Conservation (phyloP, 78 protist species). For the Dictyostelium firmibasis region DNA sequence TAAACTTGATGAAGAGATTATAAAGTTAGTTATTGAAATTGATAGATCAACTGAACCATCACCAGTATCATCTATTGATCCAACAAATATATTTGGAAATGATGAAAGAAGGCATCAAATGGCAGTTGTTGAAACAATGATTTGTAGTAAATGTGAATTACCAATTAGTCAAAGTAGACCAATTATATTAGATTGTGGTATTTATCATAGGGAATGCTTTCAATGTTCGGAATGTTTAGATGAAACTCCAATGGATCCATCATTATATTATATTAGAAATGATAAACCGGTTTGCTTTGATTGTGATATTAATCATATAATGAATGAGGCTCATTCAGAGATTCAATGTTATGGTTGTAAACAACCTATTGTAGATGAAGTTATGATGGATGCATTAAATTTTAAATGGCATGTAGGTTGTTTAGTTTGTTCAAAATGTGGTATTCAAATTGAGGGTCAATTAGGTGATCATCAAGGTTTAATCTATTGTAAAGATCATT, state of each 20-base stretch:
- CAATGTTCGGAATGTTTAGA: conserved; percentile 24
- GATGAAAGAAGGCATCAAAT: background rate
- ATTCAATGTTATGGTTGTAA: conserved; percentile 52
- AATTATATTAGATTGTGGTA: conserved; percentile 45
- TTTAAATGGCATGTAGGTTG: conserved; percentile 67
- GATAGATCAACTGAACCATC: background rate
- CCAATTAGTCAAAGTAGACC: conserved; percentile 19
- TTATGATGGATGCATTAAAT: conserved; percentile 74
- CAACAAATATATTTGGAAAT: background rate
- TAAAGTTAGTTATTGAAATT: background rate
- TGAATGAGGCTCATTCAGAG: background rate
- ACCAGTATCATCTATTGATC: background rate
- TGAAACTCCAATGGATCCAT: conserved; percentile 1
- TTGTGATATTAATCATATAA: conserved; percentile 39
- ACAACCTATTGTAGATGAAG: conserved; percentile 25
- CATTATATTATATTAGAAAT: conserved; percentile 14
- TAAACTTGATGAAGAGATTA: background rate
- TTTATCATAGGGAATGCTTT: conserved; percentile 48
- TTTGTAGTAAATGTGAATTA: background rate
- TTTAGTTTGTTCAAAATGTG: conserved; percentile 27
- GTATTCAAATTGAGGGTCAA: conserved; percentile 26
- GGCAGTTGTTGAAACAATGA: background rate
- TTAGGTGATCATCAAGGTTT: conserved; percentile 70
- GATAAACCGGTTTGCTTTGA: conserved; percentile 43
- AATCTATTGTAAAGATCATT: conserved; percentile 70